Base-by-base conservation (phyloP, 768 basidiomycete genomes). In the Suillus spraguei region DNA sequence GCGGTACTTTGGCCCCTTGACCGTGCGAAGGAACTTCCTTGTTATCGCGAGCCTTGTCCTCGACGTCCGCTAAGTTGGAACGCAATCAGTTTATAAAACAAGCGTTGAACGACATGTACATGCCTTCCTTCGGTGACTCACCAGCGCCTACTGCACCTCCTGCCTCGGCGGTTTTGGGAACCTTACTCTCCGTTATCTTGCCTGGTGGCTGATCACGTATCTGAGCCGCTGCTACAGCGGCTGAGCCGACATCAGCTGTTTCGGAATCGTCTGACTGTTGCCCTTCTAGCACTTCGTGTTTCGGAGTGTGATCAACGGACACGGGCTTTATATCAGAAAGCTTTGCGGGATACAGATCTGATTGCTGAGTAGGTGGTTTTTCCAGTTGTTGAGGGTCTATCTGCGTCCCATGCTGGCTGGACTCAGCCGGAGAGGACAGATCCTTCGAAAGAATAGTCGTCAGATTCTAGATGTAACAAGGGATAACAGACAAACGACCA, bases 101-200 rank as follows among this genome's bases (percentile, higher is more conserved):
- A 7, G 49, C 33, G 50, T 4, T 5, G 20, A 5, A 54, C 2
- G 2, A 36, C 52, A 42, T 36, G 20, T n/a, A 59, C 68, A 24
- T 24, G 72, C 71, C 8, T 53, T 66, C 56, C 42, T 65, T 62
- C 8, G n/a, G 47, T 14, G n/a, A 7, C n/a, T 39, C 63, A 32
- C 54, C 33, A 1, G 39, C 20, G 11, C 42, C 47, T 38, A 52
- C n/a, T 28, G 36, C 33, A 16, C 28, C 33, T 35, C 60, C 63
- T 6, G 16, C 13, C 5, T 6, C 38, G 11, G 33, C 52, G 36
- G 22, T 5, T 39, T 9, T 11, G 32, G 35, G 38, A 33, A 24
- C 47, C 42, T 28, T 20, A 5, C 9, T 53, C 33, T 60, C 47
- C n/a, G 50, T 11, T 35, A 22, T 24, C 42, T 13, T 44, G 44